Percentiles rank a stretch among this genome's conserved stretches.
Evolutionary conservation across 371 early-diverging fungal species (phyloP).

Genomic region (Mortierella sp.): DNA sequence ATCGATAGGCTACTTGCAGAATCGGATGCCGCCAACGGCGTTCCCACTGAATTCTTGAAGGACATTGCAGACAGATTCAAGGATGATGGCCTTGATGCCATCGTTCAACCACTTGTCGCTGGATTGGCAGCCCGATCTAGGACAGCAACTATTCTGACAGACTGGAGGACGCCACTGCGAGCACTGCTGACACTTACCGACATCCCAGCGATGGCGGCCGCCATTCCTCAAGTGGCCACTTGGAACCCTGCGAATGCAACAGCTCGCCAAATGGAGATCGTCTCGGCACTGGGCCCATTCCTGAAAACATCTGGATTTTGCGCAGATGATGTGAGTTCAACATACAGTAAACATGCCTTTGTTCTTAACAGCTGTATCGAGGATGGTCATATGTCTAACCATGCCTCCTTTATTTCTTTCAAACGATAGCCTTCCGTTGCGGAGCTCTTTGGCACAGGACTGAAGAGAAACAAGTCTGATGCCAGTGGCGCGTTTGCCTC

Average conservation of each 20-base stretch:
- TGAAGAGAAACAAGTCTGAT: slow-evolving; percentile 68
- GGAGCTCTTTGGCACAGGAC: slow-evolving; percentile 74
- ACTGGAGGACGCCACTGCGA: slow-evolving; percentile 69
- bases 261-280: slow-evolving; percentile 74
- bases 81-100: slow-evolving; percentile 74
- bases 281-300: slow-evolving; percentile 84
- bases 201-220: slow-evolving; percentile 68
- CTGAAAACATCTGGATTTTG: slow-evolving; percentile 75
- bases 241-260: slow-evolving; percentile 73
- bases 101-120: slow-evolving; percentile 68
- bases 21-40: slow-evolving; percentile 62
- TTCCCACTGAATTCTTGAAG: slow-evolving; percentile 67
- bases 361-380: not conserved
- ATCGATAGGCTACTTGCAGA: slow-evolving; percentile 63
- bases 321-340: slow-evolving; percentile 62
- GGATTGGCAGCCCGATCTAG: slow-evolving; percentile 62
- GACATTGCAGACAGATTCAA: slow-evolving; percentile 70
- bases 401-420: not conserved
- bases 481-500: slow-evolving; percentile 73
- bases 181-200: slow-evolving; percentile 64
- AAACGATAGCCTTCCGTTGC: slow-evolving; percentile 70
- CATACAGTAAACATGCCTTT: no score
- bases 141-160: slow-evolving; percentile 65
- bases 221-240: slow-evolving; percentile 68
- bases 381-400: not conserved